A percentile compares a stretch with the other conserved stretches of the same genome.
These are phyloP conservation scores for Nicotiana obtusifolia DNA, from an alignment of 257 asterid genomes.

Conservation along the genomic window DNA sequence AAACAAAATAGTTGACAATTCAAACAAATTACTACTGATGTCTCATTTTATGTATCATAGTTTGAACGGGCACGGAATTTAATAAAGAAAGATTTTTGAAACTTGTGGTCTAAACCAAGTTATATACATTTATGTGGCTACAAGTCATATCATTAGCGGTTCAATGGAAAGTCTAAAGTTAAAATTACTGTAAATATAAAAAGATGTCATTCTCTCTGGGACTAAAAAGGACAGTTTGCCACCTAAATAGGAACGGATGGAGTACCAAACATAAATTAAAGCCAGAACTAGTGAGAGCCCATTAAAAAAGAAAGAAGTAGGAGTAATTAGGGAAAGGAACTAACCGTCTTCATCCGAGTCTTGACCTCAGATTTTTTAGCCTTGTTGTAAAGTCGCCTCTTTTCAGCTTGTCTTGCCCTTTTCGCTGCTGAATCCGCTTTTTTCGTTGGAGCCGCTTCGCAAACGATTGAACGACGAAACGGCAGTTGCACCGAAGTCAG, in stretches of 20 bases:
- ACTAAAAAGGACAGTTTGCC: too few species aligned
- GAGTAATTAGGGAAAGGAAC: background rate
- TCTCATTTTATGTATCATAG: too few species aligned
- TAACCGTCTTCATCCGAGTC: constrained; percentile 92
- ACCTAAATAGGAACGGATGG: too few species aligned
- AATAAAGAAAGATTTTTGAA: too few species aligned
- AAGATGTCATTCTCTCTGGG: too few species aligned
- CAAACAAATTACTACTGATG: background rate
- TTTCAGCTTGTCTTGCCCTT: constrained; percentile 96
- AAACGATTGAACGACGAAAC: constrained; percentile 48
- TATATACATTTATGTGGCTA: too few species aligned
- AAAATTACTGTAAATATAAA: too few species aligned
- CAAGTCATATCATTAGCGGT: too few species aligned
- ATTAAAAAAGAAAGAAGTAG: background rate
- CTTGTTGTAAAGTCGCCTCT: constrained; percentile 72
- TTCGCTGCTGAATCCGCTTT: constrained; percentile 94
- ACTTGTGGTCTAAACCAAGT: too few species aligned
- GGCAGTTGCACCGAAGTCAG: constrained; percentile 39
- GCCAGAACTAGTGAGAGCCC: background rate
- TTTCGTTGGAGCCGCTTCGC: constrained; percentile 68
- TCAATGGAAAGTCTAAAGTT: too few species aligned
- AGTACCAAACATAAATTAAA: background rate
- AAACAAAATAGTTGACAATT: background rate
- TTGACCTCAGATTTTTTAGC: constrained; percentile 66
- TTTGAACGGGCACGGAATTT: too few species aligned